Conservation (phyloP, 768 basidiomycete species). For the Roridomyces roridus region DNA sequence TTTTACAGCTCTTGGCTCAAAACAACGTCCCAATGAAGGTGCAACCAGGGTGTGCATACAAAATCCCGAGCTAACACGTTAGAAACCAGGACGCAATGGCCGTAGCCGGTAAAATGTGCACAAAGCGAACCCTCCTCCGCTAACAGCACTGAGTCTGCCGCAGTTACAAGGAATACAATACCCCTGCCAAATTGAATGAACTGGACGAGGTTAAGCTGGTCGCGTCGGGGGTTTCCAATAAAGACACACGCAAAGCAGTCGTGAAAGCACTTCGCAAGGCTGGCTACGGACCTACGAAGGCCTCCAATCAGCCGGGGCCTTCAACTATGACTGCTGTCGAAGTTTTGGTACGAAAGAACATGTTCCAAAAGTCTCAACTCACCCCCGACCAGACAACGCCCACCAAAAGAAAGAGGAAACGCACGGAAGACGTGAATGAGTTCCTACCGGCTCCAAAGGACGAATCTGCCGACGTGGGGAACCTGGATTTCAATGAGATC, state of each 20-base stretch:
- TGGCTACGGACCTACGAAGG: constrained; percentile 56
- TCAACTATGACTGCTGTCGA: constrained; percentile 24
- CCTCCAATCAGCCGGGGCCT: constrained; percentile 29
- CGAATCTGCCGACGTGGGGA: constrained; percentile 56
- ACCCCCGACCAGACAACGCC: constrained; percentile 44
- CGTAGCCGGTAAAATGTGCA: constrained; percentile 73
- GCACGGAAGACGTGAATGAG: constrained; percentile 56
- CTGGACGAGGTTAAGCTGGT: constrained; percentile 67
- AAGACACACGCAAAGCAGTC: constrained; percentile 67
- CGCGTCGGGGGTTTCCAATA: constrained; percentile 62
- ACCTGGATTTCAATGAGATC: constrained; percentile 75
- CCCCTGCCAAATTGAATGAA: constrained; percentile 58
- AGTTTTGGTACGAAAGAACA: constrained; percentile 9
- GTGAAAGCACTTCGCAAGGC: constrained; percentile 67
- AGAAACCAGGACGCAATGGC: constrained; percentile 66
- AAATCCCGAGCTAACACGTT: no score
- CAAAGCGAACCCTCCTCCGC: not conserved
- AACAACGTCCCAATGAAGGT: constrained; percentile 55
- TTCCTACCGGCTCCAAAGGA: constrained; percentile 60
- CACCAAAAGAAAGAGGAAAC: constrained; percentile 62
- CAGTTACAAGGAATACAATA: constrained; percentile 78
- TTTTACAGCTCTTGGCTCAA: constrained; percentile 68
- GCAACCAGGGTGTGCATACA: no score
- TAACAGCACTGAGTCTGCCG: constrained; percentile 1
- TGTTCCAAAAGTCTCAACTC: not conserved